phyloP scores from a whole-genome alignment of 805 yeast genomes.

The Candida sakaeoensis region DNA sequence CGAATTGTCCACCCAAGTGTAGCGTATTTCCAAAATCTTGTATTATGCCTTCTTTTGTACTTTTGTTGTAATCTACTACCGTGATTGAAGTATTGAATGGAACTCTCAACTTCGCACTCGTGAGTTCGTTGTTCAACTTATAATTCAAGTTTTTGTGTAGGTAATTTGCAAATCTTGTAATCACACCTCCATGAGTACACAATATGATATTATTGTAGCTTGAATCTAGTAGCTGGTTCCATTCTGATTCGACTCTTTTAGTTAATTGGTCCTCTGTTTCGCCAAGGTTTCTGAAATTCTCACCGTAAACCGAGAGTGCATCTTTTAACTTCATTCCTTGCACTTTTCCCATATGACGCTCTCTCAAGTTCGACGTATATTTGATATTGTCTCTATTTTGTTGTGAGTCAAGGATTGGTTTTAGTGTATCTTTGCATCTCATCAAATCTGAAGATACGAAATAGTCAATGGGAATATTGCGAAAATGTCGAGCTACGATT shows the following conservation, averaged over 20 bases:
- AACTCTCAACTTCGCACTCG: constrained; percentile 43
- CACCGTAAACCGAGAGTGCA: constrained; percentile 61
- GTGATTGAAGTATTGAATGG: constrained; percentile 79
- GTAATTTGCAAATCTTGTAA: constrained; percentile 55
- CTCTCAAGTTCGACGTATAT: constrained; percentile 52
- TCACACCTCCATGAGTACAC: constrained; percentile 81
- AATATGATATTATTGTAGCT: constrained; percentile 49
- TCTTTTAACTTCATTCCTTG: constrained; percentile 71
- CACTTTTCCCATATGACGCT: constrained; percentile 70
- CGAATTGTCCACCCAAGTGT: constrained; percentile 59
- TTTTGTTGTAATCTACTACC: constrained; percentile 52
- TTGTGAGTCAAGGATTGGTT: constrained; percentile 34
- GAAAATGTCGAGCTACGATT: constrained; percentile 46
- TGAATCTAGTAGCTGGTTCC: constrained; percentile 41
- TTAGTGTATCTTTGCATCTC: constrained; percentile 60
- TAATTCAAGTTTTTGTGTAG: constrained; percentile 40
- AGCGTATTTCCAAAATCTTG: constrained; percentile 60
- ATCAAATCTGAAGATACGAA: constrained; percentile 50
- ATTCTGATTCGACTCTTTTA: constrained; percentile 45
- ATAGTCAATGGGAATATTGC: constrained; percentile 39
- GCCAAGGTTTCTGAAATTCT: constrained; percentile 60
- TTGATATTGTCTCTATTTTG: constrained; percentile 15
- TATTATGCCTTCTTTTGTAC: constrained; percentile 40
- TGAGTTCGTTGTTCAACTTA: constrained; percentile 34
- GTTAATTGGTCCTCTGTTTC: constrained; percentile 50